Conservation (phyloP, 108 stramenopile genomes). For the Stephanodiscus minutulus region DNA sequence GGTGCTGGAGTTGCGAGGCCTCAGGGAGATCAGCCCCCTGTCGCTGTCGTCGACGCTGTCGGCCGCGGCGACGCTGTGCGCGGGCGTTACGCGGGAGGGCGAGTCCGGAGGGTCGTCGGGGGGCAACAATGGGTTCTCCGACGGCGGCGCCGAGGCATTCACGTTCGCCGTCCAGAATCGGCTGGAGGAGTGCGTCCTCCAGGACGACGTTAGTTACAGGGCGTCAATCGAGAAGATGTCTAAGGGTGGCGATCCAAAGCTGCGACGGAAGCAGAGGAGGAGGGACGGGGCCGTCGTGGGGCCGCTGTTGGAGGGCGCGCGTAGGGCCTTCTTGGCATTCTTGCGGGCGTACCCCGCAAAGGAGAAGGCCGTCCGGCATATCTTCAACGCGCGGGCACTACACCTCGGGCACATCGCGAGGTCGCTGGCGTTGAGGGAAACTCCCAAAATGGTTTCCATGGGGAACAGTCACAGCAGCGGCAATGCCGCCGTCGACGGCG, state of each 20-base stretch:
- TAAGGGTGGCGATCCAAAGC: slow-evolving; percentile 42
- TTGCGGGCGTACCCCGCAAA: slow-evolving; percentile 87
- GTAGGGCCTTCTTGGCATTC: slow-evolving; percentile 75
- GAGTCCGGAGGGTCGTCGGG: slow-evolving; percentile 24
- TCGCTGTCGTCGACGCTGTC: slow-evolving; percentile 75
- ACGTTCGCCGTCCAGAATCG: slow-evolving; percentile 59
- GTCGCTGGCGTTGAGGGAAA: slow-evolving; percentile 84
- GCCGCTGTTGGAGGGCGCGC: slow-evolving; percentile 66
- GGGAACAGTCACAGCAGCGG: slow-evolving; percentile 11
- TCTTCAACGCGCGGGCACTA: slow-evolving; percentile 80
- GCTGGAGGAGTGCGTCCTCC: slow-evolving; percentile 43
- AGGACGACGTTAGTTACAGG: slow-evolving; percentile 45
- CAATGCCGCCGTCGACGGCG: slow-evolving; percentile 2
- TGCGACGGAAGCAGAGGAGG: slow-evolving; percentile 26
- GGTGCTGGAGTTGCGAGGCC: slow-evolving; percentile 70
- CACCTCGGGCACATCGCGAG: slow-evolving; percentile 88
- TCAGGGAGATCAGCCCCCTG: slow-evolving; percentile 64
- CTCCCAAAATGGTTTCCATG: slow-evolving; percentile 72
- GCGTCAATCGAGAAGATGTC: slow-evolving; percentile 39
- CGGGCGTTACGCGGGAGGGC: slow-evolving; percentile 58
- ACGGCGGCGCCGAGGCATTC: slow-evolving; percentile 68
- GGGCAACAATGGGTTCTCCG: slow-evolving; percentile 51
- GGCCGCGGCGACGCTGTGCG: slow-evolving; percentile 62
- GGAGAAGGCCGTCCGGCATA: slow-evolving; percentile 81
- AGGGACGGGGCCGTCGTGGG: slow-evolving; percentile 52